Base-by-base conservation (phyloP, 2,329 filamentous ascomycete species). In the Bertia moriformis region DNA sequence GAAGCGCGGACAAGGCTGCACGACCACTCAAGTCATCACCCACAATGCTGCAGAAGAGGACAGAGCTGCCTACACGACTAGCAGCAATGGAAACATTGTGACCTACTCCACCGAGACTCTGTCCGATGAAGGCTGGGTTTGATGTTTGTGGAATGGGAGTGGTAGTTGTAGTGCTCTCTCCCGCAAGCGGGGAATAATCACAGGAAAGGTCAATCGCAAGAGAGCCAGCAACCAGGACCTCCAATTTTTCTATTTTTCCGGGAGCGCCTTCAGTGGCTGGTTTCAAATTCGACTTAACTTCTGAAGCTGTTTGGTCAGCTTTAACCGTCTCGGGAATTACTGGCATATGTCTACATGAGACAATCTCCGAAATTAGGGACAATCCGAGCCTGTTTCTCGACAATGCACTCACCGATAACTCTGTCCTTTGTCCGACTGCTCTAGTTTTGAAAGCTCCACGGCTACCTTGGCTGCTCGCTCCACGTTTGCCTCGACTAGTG, bases 401-500 rank as follows among this genome's bases (percentile, higher is more conserved):
- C 33, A 39, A 24, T 49, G 41, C 43, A 46, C 40, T 41, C 42
- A 45, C 39, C 46, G 46, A 43, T 45, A 35, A 41, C 50, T 42
- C 39, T 49, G 54, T 29, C 40, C 42, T 35, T 44, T 48, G 33
- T 51, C 48, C 36, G 50, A 43, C n/a, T 47, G 45, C 51, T 76
- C 68, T 17, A 80, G 51, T 47, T 69, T 67, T 13, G 65, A 59
- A 42, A 82, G 58, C 49, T 78, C 73, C 41, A 74, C 67, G 7
- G 79, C 78, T 41, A 84, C 66, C 44, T 68, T 70, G 1, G 79
- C 71, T 29, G 77, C 80, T 44, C 75, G 61, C 44, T 67, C 62
- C 27, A 83, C 75, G 49, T 85, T 85, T 4, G 69, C 69, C 46
- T 79, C 69, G 36, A 84, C 71, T 40, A 84, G 59, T 14, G 74